Evolutionary conservation across 805 yeast species (phyloP).

Genomic region (Starmerella geochares): DNA sequence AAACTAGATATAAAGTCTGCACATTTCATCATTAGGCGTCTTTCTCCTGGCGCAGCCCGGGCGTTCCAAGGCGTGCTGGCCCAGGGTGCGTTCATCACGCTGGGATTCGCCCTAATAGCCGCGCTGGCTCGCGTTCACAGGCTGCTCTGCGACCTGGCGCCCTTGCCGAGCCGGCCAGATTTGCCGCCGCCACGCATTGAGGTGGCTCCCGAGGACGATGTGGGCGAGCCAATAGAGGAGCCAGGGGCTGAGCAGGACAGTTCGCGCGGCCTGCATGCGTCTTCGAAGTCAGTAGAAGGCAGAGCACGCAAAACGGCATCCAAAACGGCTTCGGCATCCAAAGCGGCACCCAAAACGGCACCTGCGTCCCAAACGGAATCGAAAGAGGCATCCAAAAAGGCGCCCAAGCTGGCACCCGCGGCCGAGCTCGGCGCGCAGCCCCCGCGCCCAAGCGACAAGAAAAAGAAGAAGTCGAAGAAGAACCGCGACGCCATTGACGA

Average conservation of each 20-base stretch:
- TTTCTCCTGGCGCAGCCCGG: conserved; percentile 43
- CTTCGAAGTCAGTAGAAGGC: not conserved
- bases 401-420: no score
- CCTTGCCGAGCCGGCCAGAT: not conserved
- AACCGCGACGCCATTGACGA: conserved; percentile 54
- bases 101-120: conserved; percentile 64
- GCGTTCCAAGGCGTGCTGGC: conserved; percentile 59
- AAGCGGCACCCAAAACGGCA: not conserved
- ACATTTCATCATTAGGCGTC: conserved; percentile 31
- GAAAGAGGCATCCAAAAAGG: no score
- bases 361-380: not conserved
- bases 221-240: conserved; percentile 9
- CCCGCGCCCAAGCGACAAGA: not conserved
- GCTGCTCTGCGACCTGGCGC: conserved; percentile 15
- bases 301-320: not conserved
- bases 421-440: no score
- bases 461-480: conserved; percentile 36
- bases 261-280: not conserved
- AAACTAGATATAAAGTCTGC: conserved; percentile 15
- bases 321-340: not conserved
- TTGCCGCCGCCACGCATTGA: not conserved
- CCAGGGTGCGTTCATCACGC: conserved; percentile 62
- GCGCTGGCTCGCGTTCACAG: conserved; percentile 39
- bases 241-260: not conserved
- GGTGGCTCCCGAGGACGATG: not conserved